Conservation (phyloP, 176 grass and related monocot species). For the Saccharum spontaneum region DNA sequence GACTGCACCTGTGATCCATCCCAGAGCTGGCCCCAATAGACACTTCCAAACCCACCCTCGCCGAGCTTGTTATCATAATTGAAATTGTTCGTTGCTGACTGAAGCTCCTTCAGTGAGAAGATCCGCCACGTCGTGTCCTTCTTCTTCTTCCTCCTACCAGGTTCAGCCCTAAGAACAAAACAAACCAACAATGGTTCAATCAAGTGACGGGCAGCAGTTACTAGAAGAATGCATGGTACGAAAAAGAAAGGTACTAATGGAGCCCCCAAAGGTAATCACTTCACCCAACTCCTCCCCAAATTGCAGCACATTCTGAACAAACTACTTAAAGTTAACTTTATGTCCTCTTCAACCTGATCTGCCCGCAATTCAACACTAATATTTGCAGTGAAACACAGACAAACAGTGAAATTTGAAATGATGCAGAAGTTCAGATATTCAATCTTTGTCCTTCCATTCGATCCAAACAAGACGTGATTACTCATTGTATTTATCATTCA, state of each 20-base stretch:
- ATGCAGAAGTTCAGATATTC: not conserved
- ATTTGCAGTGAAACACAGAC: not conserved
- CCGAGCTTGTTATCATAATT: slow-evolving; percentile 98
- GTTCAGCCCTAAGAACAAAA: slow-evolving; percentile 46
- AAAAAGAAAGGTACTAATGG: not conserved
- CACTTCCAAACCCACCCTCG: slow-evolving; percentile 89
- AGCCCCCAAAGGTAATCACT: not conserved
- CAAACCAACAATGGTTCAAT: not conserved
- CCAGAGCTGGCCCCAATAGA: slow-evolving; percentile 98
- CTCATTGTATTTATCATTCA: not conserved
- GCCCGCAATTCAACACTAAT: not conserved
- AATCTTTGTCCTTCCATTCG: not conserved
- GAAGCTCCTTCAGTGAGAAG: slow-evolving; percentile 87
- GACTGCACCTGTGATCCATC: slow-evolving; percentile 81
- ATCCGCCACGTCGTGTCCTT: slow-evolving; percentile 55
- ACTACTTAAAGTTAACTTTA: not conserved
- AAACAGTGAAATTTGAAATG: not conserved
- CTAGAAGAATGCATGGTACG: not conserved
- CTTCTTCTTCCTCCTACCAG: slow-evolving; percentile 74
- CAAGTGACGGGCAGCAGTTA: not conserved
- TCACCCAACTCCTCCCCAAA: not conserved
- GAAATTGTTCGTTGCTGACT: slow-evolving; percentile 83
- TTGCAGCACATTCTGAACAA: not conserved
- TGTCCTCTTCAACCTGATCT: slow-evolving; percentile 3
- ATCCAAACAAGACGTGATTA: not conserved